phyloP scores from a whole-genome alignment of 768 basidiomycete genomes.

The Crassisporium funariophilum region DNA sequence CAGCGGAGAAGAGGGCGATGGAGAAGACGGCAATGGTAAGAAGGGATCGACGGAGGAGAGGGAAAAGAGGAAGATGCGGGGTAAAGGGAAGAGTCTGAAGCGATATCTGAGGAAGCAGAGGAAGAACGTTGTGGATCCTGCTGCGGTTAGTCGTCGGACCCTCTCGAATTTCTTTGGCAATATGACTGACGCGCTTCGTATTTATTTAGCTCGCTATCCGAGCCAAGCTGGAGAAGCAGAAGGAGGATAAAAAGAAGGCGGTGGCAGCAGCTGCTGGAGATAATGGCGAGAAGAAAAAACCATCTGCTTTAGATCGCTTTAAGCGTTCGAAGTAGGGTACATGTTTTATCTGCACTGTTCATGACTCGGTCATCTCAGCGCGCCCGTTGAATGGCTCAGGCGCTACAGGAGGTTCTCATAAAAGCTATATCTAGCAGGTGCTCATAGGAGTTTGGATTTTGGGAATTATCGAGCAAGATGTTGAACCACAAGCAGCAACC shows the following conservation, averaged over 20 bases:
- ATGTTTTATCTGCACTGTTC: not conserved
- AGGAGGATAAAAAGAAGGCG: slow-evolving; percentile 42
- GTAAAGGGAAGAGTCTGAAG: slow-evolving; percentile 85
- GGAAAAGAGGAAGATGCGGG: slow-evolving; percentile 83
- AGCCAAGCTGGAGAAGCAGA: slow-evolving; percentile 63
- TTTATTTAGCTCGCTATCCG: slow-evolving; percentile 57
- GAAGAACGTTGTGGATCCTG: slow-evolving; percentile 93
- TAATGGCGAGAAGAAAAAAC: slow-evolving; percentile 27
- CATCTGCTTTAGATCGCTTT: slow-evolving; percentile 47
- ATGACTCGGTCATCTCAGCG: not conserved
- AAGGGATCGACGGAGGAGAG: slow-evolving; percentile 37
- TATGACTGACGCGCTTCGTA: not conserved
- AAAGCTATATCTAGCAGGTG: too few species aligned
- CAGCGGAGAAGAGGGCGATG: slow-evolving; percentile 42
- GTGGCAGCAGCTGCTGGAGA: slow-evolving; percentile 17
- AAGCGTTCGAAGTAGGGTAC: slow-evolving; percentile 20
- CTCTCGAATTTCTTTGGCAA: not conserved
- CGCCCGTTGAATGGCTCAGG: too few species aligned
- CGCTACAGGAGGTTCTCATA: too few species aligned
- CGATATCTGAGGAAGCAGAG: slow-evolving; percentile 87
- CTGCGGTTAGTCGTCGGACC: slow-evolving; percentile 24
- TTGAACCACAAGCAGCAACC: too few species aligned
- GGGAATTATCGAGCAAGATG: too few species aligned
- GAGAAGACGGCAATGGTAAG: slow-evolving; percentile 38
- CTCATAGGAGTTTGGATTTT: too few species aligned